Conservation (phyloP, 306 rosid species). For the Citrullus amarus region DNA sequence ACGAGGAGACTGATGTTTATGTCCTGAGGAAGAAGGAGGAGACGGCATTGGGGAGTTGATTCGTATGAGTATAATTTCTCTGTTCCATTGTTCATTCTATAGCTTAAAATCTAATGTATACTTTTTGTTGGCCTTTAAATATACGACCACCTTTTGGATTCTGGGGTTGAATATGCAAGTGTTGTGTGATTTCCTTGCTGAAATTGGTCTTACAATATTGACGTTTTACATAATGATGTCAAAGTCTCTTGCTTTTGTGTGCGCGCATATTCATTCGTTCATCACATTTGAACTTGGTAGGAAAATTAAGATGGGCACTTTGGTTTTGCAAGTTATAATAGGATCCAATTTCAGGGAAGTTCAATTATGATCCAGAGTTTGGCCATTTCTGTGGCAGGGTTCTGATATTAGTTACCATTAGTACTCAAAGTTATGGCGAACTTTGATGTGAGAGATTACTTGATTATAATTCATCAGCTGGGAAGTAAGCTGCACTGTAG, state of each 20-base stretch:
- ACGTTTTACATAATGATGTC: background rate
- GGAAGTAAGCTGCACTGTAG: background rate
- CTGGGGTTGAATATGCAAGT: background rate
- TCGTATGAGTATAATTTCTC: background rate
- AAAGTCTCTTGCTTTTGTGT: background rate
- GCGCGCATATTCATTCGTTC: background rate
- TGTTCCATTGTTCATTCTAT: background rate
- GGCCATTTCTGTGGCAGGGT: background rate
- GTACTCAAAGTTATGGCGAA: background rate
- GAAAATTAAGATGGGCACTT: background rate
- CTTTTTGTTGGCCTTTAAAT: background rate
- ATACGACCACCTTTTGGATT: background rate
- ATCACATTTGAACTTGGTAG: background rate
- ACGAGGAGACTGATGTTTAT: constrained; percentile 64
- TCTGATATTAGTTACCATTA: background rate
- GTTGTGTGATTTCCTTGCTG: background rate
- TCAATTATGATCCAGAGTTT: background rate
- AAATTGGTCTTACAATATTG: background rate
- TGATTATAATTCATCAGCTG: background rate
- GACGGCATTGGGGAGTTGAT: background rate
- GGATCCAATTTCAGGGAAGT: background rate
- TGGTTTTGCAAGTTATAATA: background rate
- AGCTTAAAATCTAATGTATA: background rate
- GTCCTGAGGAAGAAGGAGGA: constrained; percentile 39
- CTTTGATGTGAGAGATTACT: background rate